Percentiles rank a stretch among this genome's conserved stretches.
These are phyloP conservation scores for Gracilaria gracilis DNA, from an alignment of 23 red algal species.

Conservation along the genomic window DNA sequence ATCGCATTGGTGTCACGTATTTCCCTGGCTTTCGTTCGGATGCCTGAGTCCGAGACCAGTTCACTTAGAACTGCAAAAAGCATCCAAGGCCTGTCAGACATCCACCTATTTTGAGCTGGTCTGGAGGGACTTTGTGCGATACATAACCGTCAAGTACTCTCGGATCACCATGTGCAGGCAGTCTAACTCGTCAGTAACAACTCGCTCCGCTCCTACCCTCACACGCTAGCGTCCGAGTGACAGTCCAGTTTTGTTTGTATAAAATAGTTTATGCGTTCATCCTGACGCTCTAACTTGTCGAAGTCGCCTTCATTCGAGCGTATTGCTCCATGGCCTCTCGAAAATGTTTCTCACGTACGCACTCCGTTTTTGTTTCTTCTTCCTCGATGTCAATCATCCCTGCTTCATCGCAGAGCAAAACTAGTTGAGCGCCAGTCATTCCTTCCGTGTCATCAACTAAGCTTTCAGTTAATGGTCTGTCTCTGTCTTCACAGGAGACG, in stretches of 20 bases:
- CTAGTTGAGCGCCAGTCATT: constrained; percentile 24
- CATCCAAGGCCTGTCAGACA: constrained; percentile 23
- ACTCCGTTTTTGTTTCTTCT: constrained; percentile 1
- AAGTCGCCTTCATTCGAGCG: not conserved
- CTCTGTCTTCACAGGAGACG: not conserved
- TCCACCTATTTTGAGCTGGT: constrained; percentile 88
- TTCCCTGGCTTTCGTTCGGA: constrained; percentile 92
- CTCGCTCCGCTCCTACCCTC: not conserved
- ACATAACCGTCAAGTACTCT: constrained; percentile 85
- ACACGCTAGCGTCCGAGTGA: not conserved
- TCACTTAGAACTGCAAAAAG: constrained; percentile 42
- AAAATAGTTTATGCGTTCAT: not conserved
- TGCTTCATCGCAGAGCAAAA: constrained; percentile 41
- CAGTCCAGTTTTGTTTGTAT: not conserved
- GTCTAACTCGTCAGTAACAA: not conserved
- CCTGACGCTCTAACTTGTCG: not conserved
- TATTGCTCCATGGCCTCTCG: constrained; percentile 11
- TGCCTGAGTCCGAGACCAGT: constrained; percentile 88
- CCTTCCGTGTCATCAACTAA: constrained; percentile 19
- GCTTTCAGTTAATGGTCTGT: not conserved
- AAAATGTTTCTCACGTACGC: constrained; percentile 9
- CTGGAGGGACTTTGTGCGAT: constrained; percentile 97
- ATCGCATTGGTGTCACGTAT: constrained; percentile 87
- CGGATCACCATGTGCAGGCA: constrained; percentile 13
- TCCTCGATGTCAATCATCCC: constrained; percentile 51